Evolutionary conservation across 108 stramenopile species (phyloP).

Genomic region (Asterionellopsis glacialis): DNA sequence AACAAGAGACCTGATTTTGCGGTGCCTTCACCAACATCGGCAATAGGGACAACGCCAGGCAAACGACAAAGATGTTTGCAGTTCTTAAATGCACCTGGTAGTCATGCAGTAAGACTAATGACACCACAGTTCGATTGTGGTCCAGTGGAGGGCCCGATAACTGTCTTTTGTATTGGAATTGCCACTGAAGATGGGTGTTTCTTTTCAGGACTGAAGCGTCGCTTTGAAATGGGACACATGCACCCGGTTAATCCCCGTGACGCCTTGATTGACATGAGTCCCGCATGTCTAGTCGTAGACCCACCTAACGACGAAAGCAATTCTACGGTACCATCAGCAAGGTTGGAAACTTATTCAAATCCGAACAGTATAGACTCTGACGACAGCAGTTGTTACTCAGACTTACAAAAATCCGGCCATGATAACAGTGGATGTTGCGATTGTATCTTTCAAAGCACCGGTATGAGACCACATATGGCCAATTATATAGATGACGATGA

Average conservation of each 20-base stretch:
- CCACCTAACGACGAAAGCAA: background rate
- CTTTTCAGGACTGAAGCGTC: conserved; percentile 54
- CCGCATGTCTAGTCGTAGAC: conserved; percentile 54
- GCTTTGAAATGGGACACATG: conserved; percentile 78
- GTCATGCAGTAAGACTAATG: conserved; percentile 59
- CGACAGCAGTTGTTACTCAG: conserved; percentile 11
- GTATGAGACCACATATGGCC: background rate
- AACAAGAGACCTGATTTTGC: background rate
- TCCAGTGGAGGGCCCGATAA: conserved; percentile 56
- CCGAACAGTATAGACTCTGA: conserved; percentile 14
- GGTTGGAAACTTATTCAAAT: background rate
- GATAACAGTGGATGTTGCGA: background rate
- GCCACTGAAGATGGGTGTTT: conserved; percentile 88
- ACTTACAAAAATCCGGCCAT: background rate
- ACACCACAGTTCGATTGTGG: conserved; percentile 75
- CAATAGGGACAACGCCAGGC: background rate
- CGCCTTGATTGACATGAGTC: conserved; percentile 47
- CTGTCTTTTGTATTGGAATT: conserved; percentile 72
- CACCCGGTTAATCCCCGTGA: conserved; percentile 36
- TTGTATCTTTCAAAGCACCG: conserved; percentile 9
- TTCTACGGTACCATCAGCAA: background rate
- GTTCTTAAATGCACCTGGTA: conserved; percentile 63
- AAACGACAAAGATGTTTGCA: conserved; percentile 48
- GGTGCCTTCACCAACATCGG: no score
- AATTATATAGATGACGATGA: conserved; percentile 16